phyloP scores from a whole-genome alignment of 2,329 filamentous ascomycete species.

The Neurospora sp. region DNA sequence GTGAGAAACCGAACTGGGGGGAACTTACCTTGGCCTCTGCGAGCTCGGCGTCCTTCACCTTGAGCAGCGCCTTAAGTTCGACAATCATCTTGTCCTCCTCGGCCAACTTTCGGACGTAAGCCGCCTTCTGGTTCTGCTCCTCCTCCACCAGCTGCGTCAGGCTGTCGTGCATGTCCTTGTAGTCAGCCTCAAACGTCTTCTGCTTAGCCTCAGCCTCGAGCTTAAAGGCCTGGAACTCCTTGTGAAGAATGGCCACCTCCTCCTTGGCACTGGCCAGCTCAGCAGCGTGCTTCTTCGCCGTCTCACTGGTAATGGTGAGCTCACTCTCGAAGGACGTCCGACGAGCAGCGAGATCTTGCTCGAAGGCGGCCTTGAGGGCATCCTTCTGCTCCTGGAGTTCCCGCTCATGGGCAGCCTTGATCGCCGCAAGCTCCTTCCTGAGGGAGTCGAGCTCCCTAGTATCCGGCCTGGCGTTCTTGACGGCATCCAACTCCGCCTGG shows the following conservation, averaged over 20 bases:
- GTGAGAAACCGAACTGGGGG: neutral
- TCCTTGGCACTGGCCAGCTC: slow-evolving; percentile 28
- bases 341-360: slow-evolving; percentile 19
- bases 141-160: slow-evolving; percentile 52
- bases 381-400: slow-evolving; percentile 26
- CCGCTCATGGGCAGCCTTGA: slow-evolving; percentile 38
- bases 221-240: slow-evolving; percentile 43
- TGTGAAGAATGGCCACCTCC: slow-evolving; percentile 38
- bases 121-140: slow-evolving; percentile 38
- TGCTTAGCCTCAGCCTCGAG: slow-evolving; percentile 39
- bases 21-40: slow-evolving; percentile 46
- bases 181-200: slow-evolving; percentile 49
- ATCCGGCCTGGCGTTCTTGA: slow-evolving; percentile 45
- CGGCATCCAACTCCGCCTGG: slow-evolving; percentile 50
- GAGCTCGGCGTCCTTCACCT: slow-evolving; percentile 55
- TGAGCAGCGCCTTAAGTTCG: slow-evolving; percentile 44
- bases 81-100: slow-evolving; percentile 38
- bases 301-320: slow-evolving; percentile 23
- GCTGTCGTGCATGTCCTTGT: slow-evolving; percentile 53
- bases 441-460: slow-evolving; percentile 43
- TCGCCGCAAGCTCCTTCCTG: slow-evolving; percentile 36
- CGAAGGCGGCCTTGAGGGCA: slow-evolving; percentile 26
- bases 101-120: slow-evolving; percentile 15
- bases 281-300: slow-evolving; percentile 27
- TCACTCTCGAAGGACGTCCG: slow-evolving; percentile 27